These are phyloP conservation scores for Dioszegia aurantiaca DNA, from an alignment of 768 basidiomycete species.

Conservation along the genomic window DNA sequence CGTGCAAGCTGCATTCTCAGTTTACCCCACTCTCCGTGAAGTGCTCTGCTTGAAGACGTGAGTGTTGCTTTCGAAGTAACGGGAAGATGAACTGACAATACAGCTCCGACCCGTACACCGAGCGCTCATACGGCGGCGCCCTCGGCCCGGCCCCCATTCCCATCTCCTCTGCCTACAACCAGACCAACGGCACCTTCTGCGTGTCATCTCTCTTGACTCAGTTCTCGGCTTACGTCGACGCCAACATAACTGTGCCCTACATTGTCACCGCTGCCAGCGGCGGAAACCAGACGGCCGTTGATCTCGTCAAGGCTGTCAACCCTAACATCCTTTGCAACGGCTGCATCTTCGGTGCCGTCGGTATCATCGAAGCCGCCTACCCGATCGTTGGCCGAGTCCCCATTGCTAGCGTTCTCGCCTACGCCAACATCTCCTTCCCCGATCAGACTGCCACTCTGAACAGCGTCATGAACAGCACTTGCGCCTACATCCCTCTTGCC, in stretches of 20 bases:
- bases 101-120: constrained; percentile 18
- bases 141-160: constrained; percentile 23
- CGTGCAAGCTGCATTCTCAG: constrained; percentile 15
- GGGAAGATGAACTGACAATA: constrained; percentile 1
- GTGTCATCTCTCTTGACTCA: constrained; percentile 31
- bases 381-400: constrained; percentile 23
- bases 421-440: constrained; percentile 18
- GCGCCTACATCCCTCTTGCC: constrained; percentile 24
- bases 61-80: constrained; percentile 1
- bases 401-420: constrained; percentile 4
- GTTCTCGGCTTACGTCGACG: constrained; percentile 32
- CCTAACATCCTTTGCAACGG: constrained; percentile 35
- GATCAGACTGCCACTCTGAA: constrained; percentile 19
- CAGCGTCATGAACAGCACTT: constrained; percentile 18
- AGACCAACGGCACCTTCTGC: constrained; percentile 36
- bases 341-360: constrained; percentile 38
- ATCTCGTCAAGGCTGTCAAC: constrained; percentile 18
- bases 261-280: constrained; percentile 25
- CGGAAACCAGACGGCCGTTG: constrained; percentile 28
- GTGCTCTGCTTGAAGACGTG: constrained; percentile 38
- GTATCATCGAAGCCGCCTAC: constrained; percentile 26
- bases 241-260: constrained; percentile 32
- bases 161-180: constrained; percentile 26
- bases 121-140: constrained; percentile 17
- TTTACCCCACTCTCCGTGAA: constrained; percentile 36